Percentiles rank a stretch among this genome's conserved stretches.
Conservation (phyloP, 2,329 filamentous ascomycete species). For the Capronia epimyces region DNA sequence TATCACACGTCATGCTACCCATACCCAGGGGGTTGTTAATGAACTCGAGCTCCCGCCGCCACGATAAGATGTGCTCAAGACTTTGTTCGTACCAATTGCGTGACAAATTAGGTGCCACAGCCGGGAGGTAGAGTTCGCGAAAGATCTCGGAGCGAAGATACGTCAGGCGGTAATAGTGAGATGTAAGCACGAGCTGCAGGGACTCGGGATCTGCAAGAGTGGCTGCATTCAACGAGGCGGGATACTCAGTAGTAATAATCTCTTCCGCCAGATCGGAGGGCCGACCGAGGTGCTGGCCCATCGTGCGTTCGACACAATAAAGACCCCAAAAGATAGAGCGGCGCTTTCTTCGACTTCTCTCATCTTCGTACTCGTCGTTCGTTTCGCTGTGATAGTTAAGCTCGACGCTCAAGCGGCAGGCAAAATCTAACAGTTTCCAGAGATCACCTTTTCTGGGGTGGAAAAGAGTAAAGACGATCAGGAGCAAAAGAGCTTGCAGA, state of each 20-base stretch:
- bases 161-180: conserved; percentile 36
- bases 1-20: conserved; percentile 33
- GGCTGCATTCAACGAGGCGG: conserved; percentile 23
- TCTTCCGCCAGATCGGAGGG: conserved; percentile 36
- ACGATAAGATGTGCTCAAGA: conserved; percentile 26
- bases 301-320: conserved; percentile 36
- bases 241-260: conserved; percentile 37
- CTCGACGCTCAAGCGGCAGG: conserved; percentile 33
- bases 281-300: conserved; percentile 37
- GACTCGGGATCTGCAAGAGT: conserved; percentile 17
- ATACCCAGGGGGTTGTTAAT: conserved; percentile 26
- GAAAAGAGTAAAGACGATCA: conserved; percentile 30
- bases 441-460: conserved; percentile 30
- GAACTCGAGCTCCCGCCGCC: conserved; percentile 27
- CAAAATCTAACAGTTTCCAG: conserved; percentile 31
- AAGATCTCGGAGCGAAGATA: conserved; percentile 37
- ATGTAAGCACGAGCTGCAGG: conserved; percentile 31
- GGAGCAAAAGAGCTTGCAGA: conserved; percentile 30
- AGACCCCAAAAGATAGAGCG: conserved; percentile 36
- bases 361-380: conserved; percentile 29
- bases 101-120: conserved; percentile 27
- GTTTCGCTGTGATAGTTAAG: conserved; percentile 34
- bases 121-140: conserved; percentile 31
- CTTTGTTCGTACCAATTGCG: conserved; percentile 31
- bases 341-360: conserved; percentile 26